phyloP scores from a whole-genome alignment of 768 basidiomycete genomes.

The Trametes punicea region DNA sequence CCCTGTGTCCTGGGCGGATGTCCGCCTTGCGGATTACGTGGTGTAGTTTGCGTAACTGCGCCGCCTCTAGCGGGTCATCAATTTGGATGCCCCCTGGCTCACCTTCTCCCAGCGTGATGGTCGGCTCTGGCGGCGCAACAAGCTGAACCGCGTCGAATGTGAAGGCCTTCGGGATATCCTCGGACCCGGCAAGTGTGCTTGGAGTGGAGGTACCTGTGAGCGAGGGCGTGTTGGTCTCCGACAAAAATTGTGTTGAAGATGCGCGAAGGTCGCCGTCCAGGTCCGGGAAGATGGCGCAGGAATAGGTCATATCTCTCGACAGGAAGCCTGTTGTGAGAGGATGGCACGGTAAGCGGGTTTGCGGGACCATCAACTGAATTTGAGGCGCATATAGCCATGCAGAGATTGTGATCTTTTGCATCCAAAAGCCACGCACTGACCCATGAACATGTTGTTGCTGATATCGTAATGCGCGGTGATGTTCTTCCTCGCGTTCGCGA shows the following conservation, averaged over 20 bases:
- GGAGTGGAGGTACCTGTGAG: conserved; percentile 16
- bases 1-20: conserved; percentile 47
- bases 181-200: not conserved
- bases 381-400: not conserved
- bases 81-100: not conserved
- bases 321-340: conserved; percentile 42
- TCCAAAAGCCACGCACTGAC: conserved; percentile 27
- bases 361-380: not conserved
- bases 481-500: conserved; percentile 62
- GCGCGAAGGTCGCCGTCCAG: conserved; percentile 53
- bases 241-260: not conserved
- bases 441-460: conserved; percentile 71
- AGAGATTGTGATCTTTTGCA: not conserved
- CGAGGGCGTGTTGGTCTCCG: conserved; percentile 5
- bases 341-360: not conserved
- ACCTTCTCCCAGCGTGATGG: not conserved
- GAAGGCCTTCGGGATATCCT: conserved; percentile 7
- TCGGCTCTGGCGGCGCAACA: not conserved
- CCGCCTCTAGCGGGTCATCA: conserved; percentile 24
- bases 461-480: conserved; percentile 80
- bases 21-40: conserved; percentile 65
- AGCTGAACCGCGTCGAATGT: not conserved
- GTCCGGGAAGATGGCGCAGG: conserved; percentile 65
- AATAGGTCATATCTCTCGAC: conserved; percentile 74
- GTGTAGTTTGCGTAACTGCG: conserved; percentile 50